These are phyloP conservation scores for Dioszegia crocea DNA, from an alignment of 768 basidiomycete genomes.

Conservation along the genomic window DNA sequence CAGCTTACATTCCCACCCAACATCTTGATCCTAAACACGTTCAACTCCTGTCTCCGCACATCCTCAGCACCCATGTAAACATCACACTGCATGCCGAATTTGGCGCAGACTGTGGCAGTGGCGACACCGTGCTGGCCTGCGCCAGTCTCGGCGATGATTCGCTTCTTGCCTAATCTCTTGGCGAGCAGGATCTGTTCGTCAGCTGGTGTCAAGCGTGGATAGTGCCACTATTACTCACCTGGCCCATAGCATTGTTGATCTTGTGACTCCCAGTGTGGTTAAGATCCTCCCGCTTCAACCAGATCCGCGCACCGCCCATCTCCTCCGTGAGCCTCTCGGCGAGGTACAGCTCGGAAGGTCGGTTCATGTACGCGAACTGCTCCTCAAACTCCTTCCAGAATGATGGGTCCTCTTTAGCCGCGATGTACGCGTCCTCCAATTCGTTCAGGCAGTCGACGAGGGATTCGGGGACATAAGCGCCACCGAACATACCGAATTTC, in stretches of 20 bases:
- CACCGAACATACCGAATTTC: conserved; percentile 91
- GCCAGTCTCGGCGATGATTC: conserved; percentile 98
- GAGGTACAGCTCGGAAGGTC: conserved; percentile 85
- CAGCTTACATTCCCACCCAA: conserved; percentile 71
- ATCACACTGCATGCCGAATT: conserved; percentile 89
- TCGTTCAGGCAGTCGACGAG: conserved; percentile 88
- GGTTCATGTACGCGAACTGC: conserved; percentile 88
- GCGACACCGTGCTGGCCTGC: conserved; percentile 99
- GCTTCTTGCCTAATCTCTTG: conserved; percentile 85
- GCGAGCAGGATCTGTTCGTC: conserved; percentile 75
- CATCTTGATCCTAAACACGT: conserved; percentile 98
- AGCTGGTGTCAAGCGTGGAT: not conserved
- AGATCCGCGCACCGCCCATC: conserved; percentile 89
- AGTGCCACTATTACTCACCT: conserved; percentile 58
- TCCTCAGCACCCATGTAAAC: conserved; percentile 99
- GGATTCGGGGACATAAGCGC: conserved; percentile 94
- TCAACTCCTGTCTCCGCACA: conserved; percentile 88
- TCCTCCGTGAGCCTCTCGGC: conserved; percentile 85
- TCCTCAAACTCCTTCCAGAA: conserved; percentile 90
- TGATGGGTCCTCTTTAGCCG: conserved; percentile 76
- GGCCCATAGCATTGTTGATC: conserved; percentile 98
- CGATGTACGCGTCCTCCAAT: conserved; percentile 80
- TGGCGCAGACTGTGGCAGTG: conserved; percentile 95
- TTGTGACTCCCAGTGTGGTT: conserved; percentile 99
- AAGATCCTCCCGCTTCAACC: conserved; percentile 68